Percentiles rank a stretch among this genome's conserved stretches.
Conservation (phyloP, 1,284 basidiomycete species). For the Volvariella volvacea region DNA sequence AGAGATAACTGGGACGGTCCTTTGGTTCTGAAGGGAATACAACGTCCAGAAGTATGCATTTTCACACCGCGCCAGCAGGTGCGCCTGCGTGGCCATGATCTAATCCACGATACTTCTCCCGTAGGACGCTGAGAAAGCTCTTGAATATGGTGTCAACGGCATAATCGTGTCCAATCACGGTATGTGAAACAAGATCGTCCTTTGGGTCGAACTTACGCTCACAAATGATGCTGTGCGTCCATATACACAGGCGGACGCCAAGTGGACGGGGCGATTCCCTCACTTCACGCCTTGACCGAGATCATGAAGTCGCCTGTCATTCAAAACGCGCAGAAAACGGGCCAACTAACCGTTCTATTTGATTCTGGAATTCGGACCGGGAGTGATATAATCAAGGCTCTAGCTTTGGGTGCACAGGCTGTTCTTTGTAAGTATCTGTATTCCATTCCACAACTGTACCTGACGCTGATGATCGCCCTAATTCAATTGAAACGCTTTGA, state of each 20-base stretch:
- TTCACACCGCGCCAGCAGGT: too few relatives aligned
- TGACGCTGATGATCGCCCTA: too few relatives aligned
- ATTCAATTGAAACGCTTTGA: conserved; percentile 1
- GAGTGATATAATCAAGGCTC: conserved; percentile 70
- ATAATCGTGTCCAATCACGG: conserved; percentile 83
- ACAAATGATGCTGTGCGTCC: not conserved
- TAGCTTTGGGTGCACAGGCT: conserved; percentile 64
- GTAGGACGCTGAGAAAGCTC: conserved; percentile 66
- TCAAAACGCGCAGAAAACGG: conserved; percentile 46
- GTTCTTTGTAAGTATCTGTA: conserved; percentile 45
- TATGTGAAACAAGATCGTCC: conserved; percentile 17
- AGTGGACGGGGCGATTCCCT: conserved; percentile 72
- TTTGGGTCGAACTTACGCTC: not conserved
- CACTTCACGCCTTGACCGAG: conserved; percentile 59
- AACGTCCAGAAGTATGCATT: conserved; percentile 34
- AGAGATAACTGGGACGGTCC: conserved; percentile 65
- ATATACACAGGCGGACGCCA: conserved; percentile 63
- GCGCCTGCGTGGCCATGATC: too few relatives aligned
- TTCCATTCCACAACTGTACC: too few relatives aligned
- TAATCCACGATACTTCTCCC: too few relatives aligned
- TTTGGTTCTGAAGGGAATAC: conserved; percentile 67
- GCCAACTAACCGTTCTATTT: conserved; percentile 65
- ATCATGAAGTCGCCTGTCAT: conserved; percentile 56
- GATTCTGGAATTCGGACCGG: conserved; percentile 77
- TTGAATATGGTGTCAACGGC: conserved; percentile 58